Evolutionary conservation across 1,139 yeast species (phyloP), one percentile per base, ranked within the genome.

Genomic region (Saccharomycopsis hybrid): DNA sequence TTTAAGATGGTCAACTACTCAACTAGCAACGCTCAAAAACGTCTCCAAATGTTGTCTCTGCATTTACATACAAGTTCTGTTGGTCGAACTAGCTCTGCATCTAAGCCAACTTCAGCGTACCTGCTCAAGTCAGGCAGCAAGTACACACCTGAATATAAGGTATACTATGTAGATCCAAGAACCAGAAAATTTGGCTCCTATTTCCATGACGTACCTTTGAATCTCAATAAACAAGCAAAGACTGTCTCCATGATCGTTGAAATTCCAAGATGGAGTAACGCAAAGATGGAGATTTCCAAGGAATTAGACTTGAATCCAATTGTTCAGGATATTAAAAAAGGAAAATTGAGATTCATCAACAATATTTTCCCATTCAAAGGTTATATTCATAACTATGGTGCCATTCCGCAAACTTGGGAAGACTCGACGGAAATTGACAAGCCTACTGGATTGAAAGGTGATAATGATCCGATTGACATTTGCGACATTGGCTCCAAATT

Each of bases 401-500:
- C 97, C n/a, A 77, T 92, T 67, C 97, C 98, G 45, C 97, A 90
- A 71, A 92, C 98, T 30, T 92, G 97, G 97, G 98, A 92, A 63
- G 82, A 80, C 60, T 82, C 83, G 36, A 70, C 73, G 1, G 56
- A 57, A 54, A 62, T 64, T 43, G 60, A 59, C 47, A 73, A 73
- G 56, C 68, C 70, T 41, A 72, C 77, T 43, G 71, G 71, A 46
- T 77, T 82, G 54, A 77, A 74, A 61, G 98, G 98, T 58, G 98
- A 92, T 70, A 86, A 89, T 63, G 98, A 92, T 70, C 98, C 98
- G 27, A 74, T 92, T 59, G 98, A 92, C 68, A 94, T 92, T 50
- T 85, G 97, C 68, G 98, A 92, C 66, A 88, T 92, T 59, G 96
- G 97, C 50, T 79, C 82, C 54, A 67, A 64, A 56, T 73, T 77